Evolutionary conservation across 208 protist species (phyloP).

Genomic region (Acanthamoeba sp.): DNA sequence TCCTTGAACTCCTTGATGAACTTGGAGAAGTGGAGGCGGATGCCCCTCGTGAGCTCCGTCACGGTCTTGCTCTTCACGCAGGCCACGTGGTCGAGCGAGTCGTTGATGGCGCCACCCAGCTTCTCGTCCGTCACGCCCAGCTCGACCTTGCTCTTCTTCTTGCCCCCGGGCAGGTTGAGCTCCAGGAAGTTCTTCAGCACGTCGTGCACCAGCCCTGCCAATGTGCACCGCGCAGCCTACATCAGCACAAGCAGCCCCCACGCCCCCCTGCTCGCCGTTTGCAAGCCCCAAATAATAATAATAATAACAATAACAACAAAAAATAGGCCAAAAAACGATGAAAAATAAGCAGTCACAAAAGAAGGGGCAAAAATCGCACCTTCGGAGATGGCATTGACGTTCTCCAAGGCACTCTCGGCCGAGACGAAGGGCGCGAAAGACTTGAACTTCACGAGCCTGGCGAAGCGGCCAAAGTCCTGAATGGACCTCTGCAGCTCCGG

Average conservation of each 20-base stretch:
- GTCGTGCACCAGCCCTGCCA: slow-evolving; percentile 82
- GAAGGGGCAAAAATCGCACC: slow-evolving; percentile 85
- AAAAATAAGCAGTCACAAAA: slow-evolving; percentile 12
- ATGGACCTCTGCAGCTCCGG: slow-evolving; percentile 94
- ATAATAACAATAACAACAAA: not conserved
- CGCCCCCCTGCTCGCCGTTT: no score
- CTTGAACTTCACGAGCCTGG: slow-evolving; percentile 95
- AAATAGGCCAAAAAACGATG: slow-evolving; percentile 6
- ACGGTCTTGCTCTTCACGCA: slow-evolving; percentile 82
- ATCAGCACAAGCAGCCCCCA: not conserved
- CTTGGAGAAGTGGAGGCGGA: slow-evolving; percentile 96
- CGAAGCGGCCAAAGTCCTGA: slow-evolving; percentile 95
- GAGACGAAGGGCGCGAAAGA: slow-evolving; percentile 97
- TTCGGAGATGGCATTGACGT: slow-evolving; percentile 98
- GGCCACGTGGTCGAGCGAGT: slow-evolving; percentile 24
- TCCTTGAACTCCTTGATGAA: slow-evolving; percentile 93
- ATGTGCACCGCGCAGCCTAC: no score
- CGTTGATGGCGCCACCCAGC: slow-evolving; percentile 95
- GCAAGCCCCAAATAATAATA: not conserved
- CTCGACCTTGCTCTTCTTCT: slow-evolving; percentile 91
- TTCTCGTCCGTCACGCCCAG: slow-evolving; percentile 97
- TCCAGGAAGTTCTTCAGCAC: slow-evolving; percentile 96
- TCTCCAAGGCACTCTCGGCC: slow-evolving; percentile 98
- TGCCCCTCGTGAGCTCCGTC: slow-evolving; percentile 95
- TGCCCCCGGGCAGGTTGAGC: slow-evolving; percentile 94